These are phyloP conservation scores for Solanum pinnatisectum DNA, from an alignment of 257 asterid species.

Conservation along the genomic window DNA sequence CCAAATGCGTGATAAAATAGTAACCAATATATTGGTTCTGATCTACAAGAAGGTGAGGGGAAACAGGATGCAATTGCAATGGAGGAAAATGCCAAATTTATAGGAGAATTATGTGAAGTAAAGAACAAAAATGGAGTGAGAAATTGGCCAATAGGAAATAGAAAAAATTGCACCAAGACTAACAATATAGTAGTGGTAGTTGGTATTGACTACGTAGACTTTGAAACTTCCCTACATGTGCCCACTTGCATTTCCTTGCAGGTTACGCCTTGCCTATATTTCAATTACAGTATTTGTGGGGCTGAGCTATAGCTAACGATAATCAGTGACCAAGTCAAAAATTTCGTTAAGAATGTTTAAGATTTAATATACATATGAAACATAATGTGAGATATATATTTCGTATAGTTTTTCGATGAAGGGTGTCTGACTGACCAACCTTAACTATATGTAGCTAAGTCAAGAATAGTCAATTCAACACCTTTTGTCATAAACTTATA, in stretches of 20 bases:
- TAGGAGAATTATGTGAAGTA: neutral
- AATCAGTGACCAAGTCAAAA: no score
- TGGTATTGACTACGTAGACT: neutral
- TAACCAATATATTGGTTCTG: neutral
- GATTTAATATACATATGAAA: no score
- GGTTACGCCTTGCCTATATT: neutral
- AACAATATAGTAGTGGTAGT: neutral
- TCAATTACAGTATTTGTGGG: neutral
- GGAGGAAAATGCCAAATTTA: neutral
- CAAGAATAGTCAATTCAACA: neutral
- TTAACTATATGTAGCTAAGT: no score
- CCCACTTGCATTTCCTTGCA: neutral
- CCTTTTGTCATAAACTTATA: no score
- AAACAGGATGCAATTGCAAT: neutral
- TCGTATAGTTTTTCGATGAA: accelerated
- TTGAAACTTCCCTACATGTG: neutral
- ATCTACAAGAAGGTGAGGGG: neutral
- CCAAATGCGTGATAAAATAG: neutral
- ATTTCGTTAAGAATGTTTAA: no score
- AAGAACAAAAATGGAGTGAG: neutral
- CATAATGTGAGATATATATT: no score
- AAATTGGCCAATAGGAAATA: neutral
- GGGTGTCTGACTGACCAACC: no score
- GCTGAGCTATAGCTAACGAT: neutral
- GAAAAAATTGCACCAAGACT: neutral